Evolutionary conservation across 148 eudicot genomes (phyloP), one percentile per base, ranked within the genome.

Genomic region (Heliamphora exappendiculata): DNA sequence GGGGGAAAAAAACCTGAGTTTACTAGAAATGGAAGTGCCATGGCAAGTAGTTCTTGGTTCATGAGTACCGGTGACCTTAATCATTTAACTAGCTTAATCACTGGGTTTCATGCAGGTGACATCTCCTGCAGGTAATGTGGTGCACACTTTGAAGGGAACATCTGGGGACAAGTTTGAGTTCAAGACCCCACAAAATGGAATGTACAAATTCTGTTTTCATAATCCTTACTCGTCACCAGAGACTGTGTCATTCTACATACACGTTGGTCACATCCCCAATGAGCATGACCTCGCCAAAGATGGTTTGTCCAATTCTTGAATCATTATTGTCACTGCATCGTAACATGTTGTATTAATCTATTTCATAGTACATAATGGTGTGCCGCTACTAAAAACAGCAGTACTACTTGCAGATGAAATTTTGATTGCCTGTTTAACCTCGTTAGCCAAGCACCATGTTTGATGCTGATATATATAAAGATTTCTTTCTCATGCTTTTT

Each of bases 201-300:
- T 94, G 97, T 88, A 88, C 78, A 88, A 89, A 67, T 94, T 94
- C 73, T 94, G 98, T 78, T 94, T 94, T 77, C 97, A 94, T 67
- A 94, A 94, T 80, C 91, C 98, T 51, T 78, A 80, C 53, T 87
- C 93, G 0, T 77, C 96, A 55, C 98, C 98, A 2, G 98, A 94
- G 85, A 85, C 93, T 37, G 93, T 94, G 70, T 86, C 98, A 67
- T 94, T 94, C 90, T 83, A 90, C 84, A 94, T 94, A 59, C 98
- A 94, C 74, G 86, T 88, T 72, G 98, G 98, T 75, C 98, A 94
- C 77, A 92, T 94, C 75, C 97, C 98, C 57, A 84, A 62, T 66
- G 90, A 92, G 75, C 96, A 92, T 70, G 84, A 94, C 83, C 93
- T 94, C 36, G 98, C 98, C 11, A 94, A 94, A 87, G 98, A 94